These are phyloP conservation scores for Tylopilus sp. DNA, from an alignment of 768 basidiomycete species.

Conservation along the genomic window DNA sequence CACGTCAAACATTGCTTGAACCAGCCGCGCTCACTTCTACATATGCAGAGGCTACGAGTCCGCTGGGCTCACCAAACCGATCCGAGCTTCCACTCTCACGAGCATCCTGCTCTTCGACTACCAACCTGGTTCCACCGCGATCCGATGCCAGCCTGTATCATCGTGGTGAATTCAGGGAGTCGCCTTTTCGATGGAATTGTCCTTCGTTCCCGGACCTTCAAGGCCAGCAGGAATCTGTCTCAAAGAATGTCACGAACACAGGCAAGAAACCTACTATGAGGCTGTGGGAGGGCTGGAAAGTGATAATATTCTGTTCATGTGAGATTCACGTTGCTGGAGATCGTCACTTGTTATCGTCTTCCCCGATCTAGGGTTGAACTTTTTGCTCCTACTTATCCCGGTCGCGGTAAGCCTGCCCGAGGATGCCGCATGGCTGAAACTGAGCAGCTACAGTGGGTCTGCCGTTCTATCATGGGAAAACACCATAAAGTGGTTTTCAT, in stretches of 20 bases:
- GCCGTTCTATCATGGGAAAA: conserved; percentile 45
- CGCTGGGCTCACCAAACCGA: conserved; percentile 14
- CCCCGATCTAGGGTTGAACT: conserved; percentile 56
- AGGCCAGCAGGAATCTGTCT: conserved; percentile 3
- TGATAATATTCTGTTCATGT: conserved; percentile 58
- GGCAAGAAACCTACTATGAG: conserved; percentile 12
- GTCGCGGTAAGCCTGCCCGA: conserved; percentile 48
- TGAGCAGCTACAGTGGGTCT: conserved; percentile 45
- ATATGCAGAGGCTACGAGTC: conserved; percentile 7
- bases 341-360: neutral
- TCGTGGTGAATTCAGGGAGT: conserved; percentile 24
- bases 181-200: conserved; percentile 31
- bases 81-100: conserved; percentile 24
- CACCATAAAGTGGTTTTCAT: conserved; percentile 57
- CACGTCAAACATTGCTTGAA: neutral
- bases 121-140: conserved; percentile 22
- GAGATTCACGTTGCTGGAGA: conserved; percentile 16
- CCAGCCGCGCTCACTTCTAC: neutral
- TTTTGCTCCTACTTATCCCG: conserved; percentile 63
- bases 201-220: conserved; percentile 23
- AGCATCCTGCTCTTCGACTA: conserved; percentile 21
- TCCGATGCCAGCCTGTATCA: conserved; percentile 2
- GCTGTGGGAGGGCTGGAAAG: conserved; percentile 49
- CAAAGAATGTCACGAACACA: neutral
- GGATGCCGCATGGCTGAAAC: neutral